A percentile compares a stretch with the other conserved stretches of the same genome.
phyloP scores from a whole-genome alignment of 805 yeast species.

The Ogataea haglerorum region DNA sequence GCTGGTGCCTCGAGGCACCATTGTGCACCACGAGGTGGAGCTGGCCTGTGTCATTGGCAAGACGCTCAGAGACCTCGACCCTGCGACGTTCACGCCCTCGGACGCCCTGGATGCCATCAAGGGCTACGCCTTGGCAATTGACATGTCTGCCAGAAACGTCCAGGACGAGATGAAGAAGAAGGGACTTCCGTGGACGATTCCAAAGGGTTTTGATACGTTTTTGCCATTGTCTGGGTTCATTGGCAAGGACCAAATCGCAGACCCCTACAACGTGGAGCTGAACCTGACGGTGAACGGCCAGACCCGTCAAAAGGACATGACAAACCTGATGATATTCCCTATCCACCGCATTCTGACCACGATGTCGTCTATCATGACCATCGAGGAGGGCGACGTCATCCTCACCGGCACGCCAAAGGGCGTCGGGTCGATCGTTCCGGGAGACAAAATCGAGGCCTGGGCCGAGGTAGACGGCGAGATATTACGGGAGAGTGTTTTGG shows the following conservation, averaged over 20 bases:
- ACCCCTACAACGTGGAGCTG: slow-evolving; percentile 69
- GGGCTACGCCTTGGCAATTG: slow-evolving; percentile 88
- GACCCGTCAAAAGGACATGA: slow-evolving; percentile 66
- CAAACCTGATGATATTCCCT: slow-evolving; percentile 83
- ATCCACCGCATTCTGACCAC: slow-evolving; percentile 75
- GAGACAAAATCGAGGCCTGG: slow-evolving; percentile 70
- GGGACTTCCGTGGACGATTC: slow-evolving; percentile 96
- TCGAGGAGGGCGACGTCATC: slow-evolving; percentile 85
- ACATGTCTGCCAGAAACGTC: slow-evolving; percentile 92
- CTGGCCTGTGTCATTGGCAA: slow-evolving; percentile 73
- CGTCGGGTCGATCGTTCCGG: slow-evolving; percentile 80
- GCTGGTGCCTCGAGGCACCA: slow-evolving; percentile 74
- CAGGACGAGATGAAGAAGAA: slow-evolving; percentile 92
- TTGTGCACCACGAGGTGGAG: slow-evolving; percentile 91
- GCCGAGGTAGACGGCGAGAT: slow-evolving; percentile 53
- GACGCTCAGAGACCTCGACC: slow-evolving; percentile 57
- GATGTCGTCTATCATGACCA: slow-evolving; percentile 86
- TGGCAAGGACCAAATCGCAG: slow-evolving; percentile 60
- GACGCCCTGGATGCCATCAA: slow-evolving; percentile 77
- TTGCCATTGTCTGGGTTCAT: slow-evolving; percentile 79
- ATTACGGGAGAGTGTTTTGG: slow-evolving; percentile 47
- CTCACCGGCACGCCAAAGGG: slow-evolving; percentile 98
- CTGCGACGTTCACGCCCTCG: slow-evolving; percentile 49
- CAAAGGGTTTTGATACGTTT: slow-evolving; percentile 96
- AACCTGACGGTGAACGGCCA: slow-evolving; percentile 68